These are phyloP conservation scores for Odontarrhena argentea DNA, from an alignment of 345 rosid species.

Conservation along the genomic window DNA sequence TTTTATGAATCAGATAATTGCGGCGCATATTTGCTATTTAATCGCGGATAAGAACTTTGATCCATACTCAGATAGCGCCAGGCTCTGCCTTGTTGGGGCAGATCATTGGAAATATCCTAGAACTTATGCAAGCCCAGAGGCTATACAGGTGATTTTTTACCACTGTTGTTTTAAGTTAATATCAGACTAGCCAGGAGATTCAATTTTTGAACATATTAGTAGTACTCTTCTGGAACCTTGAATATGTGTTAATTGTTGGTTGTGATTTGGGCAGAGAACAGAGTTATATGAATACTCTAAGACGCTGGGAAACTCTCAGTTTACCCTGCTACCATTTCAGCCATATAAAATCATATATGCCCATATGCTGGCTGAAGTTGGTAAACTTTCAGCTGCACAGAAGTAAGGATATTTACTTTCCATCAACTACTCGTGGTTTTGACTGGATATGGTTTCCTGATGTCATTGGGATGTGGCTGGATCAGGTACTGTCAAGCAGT, in stretches of 20 bases:
- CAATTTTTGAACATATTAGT: constrained; percentile 6
- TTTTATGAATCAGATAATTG: constrained; percentile 51
- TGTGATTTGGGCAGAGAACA: constrained; percentile 75
- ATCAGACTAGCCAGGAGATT: constrained; percentile 18
- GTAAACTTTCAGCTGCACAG: constrained; percentile 84
- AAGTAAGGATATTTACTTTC: constrained; percentile 62
- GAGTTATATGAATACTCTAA: constrained; percentile 95
- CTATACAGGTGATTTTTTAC: constrained; percentile 60
- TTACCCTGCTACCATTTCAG: constrained; percentile 80
- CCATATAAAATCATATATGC: constrained; percentile 96
- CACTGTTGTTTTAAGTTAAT: constrained; percentile 5
- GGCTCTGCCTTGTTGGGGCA: constrained; percentile 77
- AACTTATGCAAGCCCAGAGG: constrained; percentile 70
- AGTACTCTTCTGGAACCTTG: background rate
- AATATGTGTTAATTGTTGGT: constrained; percentile 29
- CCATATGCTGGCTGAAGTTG: constrained; percentile 97
- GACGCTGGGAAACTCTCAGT: constrained; percentile 96
- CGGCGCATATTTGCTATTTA: constrained; percentile 79
- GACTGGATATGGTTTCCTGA: constrained; percentile 40
- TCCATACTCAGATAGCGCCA: constrained; percentile 65
- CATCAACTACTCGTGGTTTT: constrained; percentile 18
- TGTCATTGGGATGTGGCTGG: constrained; percentile 11
- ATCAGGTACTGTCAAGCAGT: constrained; percentile 77
- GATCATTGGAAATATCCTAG: constrained; percentile 79
- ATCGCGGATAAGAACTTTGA: constrained; percentile 72